Evolutionary conservation across 1,284 basidiomycete genomes (phyloP).

Genomic region (Lentinus polychrous): DNA sequence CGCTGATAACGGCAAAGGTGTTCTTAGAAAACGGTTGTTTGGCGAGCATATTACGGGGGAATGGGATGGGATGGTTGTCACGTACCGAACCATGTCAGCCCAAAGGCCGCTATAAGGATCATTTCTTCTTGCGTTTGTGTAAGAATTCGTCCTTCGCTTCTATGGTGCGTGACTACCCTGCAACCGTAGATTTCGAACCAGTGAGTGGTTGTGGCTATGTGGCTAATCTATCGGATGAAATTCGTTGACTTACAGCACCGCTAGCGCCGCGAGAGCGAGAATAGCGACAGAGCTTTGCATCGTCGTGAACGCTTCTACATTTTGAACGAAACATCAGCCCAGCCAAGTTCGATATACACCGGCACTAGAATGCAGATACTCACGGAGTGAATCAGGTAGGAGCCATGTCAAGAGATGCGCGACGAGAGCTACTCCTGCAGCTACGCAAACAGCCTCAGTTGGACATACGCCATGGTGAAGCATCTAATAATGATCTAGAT

Average conservation of each 20-base stretch:
- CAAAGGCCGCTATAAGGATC: conserved; percentile 60
- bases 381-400: conserved; percentile 16
- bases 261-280: conserved; percentile 52
- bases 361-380: neutral
- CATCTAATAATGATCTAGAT: neutral
- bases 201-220: conserved; percentile 7
- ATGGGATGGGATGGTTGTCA: neutral
- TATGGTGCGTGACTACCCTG: conserved; percentile 62
- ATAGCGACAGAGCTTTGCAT: conserved; percentile 69
- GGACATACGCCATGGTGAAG: neutral
- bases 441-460: conserved; percentile 8
- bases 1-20: conserved; percentile 23
- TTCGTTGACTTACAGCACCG: conserved; percentile 52
- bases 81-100: conserved; percentile 68
- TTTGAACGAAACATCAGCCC: neutral
- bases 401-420: conserved; percentile 12
- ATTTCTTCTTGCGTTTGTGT: conserved; percentile 66
- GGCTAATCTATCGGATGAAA: neutral
- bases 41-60: conserved; percentile 3
- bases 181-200: conserved; percentile 9
- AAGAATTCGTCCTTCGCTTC: conserved; percentile 45
- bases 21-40: neutral
- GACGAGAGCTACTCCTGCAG: conserved; percentile 12
- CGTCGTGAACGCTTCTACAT: conserved; percentile 56
- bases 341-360: neutral